phyloP scores from a whole-genome alignment of 768 basidiomycete genomes.

The Leccinum variicolor region DNA sequence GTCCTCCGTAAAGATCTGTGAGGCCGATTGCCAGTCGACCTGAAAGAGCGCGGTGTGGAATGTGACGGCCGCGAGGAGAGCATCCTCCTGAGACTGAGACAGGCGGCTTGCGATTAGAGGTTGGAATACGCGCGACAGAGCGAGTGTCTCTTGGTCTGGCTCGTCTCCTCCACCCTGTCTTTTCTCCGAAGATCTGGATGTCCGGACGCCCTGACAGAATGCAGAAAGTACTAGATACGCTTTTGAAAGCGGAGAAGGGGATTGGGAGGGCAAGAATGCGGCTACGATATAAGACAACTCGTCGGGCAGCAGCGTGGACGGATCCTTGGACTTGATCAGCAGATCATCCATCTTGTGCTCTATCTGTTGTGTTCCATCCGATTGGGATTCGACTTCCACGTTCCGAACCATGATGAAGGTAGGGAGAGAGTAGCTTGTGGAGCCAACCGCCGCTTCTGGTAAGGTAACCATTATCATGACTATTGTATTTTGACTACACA shows the following conservation, averaged over 20 bases:
- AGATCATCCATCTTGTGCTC: conserved; percentile 26
- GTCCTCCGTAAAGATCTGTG: conserved; percentile 60
- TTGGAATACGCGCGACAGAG: conserved; percentile 49
- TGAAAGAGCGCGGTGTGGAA: conserved; percentile 82
- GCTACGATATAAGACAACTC: conserved; percentile 52
- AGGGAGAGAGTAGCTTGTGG: background rate
- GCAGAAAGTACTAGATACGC: conserved; percentile 68
- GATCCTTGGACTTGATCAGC: conserved; percentile 33
- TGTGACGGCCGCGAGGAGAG: conserved; percentile 50
- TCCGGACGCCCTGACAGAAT: conserved; percentile 59
- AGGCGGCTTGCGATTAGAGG: conserved; percentile 48
- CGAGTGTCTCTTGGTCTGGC: conserved; percentile 45
- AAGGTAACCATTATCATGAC: background rate
- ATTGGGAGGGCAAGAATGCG: conserved; percentile 49
- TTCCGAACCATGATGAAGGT: conserved; percentile 13
- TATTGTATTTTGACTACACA: background rate
- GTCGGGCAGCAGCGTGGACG: conserved; percentile 42
- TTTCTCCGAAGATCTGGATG: conserved; percentile 32
- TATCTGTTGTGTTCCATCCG: background rate
- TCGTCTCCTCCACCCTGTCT: conserved; percentile 35
- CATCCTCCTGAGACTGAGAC: conserved; percentile 53
- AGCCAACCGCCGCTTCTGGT: background rate
- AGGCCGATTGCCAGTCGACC: conserved; percentile 69
- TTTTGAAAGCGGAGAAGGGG: conserved; percentile 52
- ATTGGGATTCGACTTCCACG: background rate